These are phyloP conservation scores for Carex pumila DNA, from an alignment of 176 grass and related monocot genomes.

Conservation along the genomic window DNA sequence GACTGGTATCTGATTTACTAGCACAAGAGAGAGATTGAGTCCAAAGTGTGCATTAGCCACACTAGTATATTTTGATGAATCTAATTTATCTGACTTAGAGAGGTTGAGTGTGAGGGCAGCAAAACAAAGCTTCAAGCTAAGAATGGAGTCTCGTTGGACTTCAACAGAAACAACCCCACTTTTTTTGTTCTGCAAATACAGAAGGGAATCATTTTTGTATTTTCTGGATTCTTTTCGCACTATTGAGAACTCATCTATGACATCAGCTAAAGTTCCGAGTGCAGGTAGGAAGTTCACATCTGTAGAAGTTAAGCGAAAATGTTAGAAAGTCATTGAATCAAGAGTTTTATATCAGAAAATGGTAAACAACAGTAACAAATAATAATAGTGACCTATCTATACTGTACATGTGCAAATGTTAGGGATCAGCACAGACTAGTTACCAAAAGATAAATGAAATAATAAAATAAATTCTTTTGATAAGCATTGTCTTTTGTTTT, in stretches of 20 bases:
- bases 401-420: slow-evolving; percentile 15
- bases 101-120: slow-evolving; percentile 51
- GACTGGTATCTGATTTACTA: slow-evolving; percentile 46
- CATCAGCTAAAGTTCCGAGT: slow-evolving; percentile 37
- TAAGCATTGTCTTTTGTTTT: neutral
- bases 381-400: slow-evolving; percentile 31
- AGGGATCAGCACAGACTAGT: neutral
- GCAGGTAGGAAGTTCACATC: slow-evolving; percentile 62
- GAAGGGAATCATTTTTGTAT: slow-evolving; percentile 56
- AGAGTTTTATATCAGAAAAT: neutral
- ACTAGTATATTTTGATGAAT: slow-evolving; percentile 26
- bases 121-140: slow-evolving; percentile 53
- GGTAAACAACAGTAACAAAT: neutral
- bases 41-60: slow-evolving; percentile 54
- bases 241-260: slow-evolving; percentile 47
- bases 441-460: slow-evolving; percentile 11
- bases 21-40: slow-evolving; percentile 57
- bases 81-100: slow-evolving; percentile 40
- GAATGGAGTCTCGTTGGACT: slow-evolving; percentile 28
- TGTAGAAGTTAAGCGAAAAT: slow-evolving; percentile 33
- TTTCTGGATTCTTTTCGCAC: slow-evolving; percentile 65
- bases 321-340: neutral
- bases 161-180: slow-evolving; percentile 27
- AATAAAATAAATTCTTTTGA: neutral
- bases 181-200: slow-evolving; percentile 49